phyloP scores from a whole-genome alignment of 148 eudicot genomes.

The Amaranthus hypochondriacus region DNA sequence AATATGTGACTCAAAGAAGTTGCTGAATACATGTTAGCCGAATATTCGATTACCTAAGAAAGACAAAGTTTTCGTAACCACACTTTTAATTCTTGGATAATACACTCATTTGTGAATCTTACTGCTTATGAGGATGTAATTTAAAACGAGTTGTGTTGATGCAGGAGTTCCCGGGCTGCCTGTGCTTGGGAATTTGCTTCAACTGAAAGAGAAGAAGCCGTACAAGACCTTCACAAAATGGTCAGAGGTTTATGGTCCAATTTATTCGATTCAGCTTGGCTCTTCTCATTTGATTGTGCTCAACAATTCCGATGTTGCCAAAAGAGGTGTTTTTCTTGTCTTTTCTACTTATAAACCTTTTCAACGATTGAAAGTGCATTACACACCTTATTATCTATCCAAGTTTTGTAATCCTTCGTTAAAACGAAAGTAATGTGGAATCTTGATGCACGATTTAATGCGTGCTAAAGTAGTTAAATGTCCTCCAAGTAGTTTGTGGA shows the following conservation, averaged over 20 bases:
- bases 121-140: neutral
- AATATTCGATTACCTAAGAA: neutral
- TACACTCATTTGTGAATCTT: neutral
- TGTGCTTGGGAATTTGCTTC: conserved; percentile 65
- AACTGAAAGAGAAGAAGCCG: conserved; percentile 77
- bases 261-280: conserved; percentile 74
- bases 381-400: neutral
- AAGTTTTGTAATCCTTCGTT: too few species aligned
- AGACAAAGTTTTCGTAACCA: neutral
- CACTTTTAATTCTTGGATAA: neutral
- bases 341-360: neutral
- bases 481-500: too few species aligned
- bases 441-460: too few species aligned
- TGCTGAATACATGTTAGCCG: neutral
- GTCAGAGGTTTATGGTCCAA: conserved; percentile 77
- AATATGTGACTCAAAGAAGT: too few species aligned
- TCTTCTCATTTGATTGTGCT: conserved; percentile 55
- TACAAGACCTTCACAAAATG: conserved; percentile 69
- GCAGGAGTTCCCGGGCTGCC: conserved; percentile 74
- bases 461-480: too few species aligned
- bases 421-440: too few species aligned
- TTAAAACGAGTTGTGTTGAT: neutral
- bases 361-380: neutral
- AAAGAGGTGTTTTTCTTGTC: conserved; percentile 50
- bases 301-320: conserved; percentile 52